These are phyloP conservation scores for Clavariopsis aquatica DNA, from an alignment of 495 filamentous ascomycete species.

Conservation along the genomic window DNA sequence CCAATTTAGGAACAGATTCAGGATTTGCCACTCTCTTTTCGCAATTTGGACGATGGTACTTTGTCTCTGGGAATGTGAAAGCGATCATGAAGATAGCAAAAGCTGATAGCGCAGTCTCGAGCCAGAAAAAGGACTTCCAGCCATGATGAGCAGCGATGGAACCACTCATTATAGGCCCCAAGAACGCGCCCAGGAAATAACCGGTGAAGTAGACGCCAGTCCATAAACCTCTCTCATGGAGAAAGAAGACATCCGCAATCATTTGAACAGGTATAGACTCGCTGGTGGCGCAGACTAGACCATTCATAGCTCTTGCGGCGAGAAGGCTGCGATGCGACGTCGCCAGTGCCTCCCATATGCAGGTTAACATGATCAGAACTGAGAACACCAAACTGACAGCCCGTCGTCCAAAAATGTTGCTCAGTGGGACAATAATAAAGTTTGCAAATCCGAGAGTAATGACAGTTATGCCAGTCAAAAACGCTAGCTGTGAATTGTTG, in stretches of 20 bases:
- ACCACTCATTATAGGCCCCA: conserved; percentile 60
- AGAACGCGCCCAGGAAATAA: conserved; percentile 43
- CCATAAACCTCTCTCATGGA: conserved; percentile 61
- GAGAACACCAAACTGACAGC: conserved; percentile 57
- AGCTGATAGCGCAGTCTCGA: conserved; percentile 52
- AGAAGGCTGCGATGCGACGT: conserved; percentile 58
- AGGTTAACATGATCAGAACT: conserved; percentile 50
- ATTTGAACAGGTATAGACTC: conserved; percentile 65
- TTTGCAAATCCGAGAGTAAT: conserved; percentile 63
- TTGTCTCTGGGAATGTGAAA: conserved; percentile 61
- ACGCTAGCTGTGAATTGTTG: conserved; percentile 52
- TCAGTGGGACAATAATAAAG: conserved; percentile 60
- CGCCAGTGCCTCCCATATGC: conserved; percentile 34
- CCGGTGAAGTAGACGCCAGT: conserved; percentile 48
- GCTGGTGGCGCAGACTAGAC: conserved; percentile 61
- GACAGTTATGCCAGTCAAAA: conserved; percentile 62
- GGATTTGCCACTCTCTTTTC: conserved; percentile 25
- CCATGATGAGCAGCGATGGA: conserved; percentile 56
- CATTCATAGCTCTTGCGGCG: conserved; percentile 57
- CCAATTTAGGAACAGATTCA: not conserved
- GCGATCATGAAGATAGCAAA: conserved; percentile 52
- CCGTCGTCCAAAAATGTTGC: conserved; percentile 59
- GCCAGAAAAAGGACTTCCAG: conserved; percentile 60
- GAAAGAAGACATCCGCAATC: conserved; percentile 67
- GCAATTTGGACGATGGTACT: conserved; percentile 51